These are phyloP conservation scores for Fennellomyces sp. DNA, from an alignment of 371 early-diverging fungal species.

Conservation along the genomic window DNA sequence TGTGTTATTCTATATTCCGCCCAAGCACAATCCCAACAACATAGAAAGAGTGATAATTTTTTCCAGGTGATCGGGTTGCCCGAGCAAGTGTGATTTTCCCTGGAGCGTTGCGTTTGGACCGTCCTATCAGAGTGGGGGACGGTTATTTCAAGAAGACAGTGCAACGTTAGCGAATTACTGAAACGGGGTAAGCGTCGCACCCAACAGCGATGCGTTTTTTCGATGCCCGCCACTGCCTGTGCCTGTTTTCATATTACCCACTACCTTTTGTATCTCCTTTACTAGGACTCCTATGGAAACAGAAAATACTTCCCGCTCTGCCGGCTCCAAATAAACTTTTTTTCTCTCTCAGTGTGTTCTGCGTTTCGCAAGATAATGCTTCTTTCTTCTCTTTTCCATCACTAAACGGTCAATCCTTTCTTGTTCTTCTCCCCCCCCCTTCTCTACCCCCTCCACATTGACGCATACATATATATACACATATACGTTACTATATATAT, in stretches of 20 bases:
- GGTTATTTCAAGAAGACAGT: background rate
- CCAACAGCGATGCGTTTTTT: too few relatives aligned
- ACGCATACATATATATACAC: background rate
- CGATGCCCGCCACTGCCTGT: background rate
- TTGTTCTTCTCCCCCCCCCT: background rate
- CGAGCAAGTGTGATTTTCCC: background rate
- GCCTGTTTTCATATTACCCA: background rate
- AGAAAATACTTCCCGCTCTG: background rate
- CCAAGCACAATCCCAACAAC: background rate
- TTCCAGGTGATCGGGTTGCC: constrained; percentile 1
- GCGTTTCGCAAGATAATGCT: background rate
- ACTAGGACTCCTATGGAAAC: background rate
- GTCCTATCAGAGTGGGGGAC: too few relatives aligned
- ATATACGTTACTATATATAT: background rate
- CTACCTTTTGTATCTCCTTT: background rate
- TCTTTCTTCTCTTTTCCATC: constrained; percentile 2
- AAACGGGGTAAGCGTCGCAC: background rate
- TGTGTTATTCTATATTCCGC: constrained; percentile 1
- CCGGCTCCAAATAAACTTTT: constrained; percentile 3
- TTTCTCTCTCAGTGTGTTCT: background rate
- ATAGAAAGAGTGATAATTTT: background rate
- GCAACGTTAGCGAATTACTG: background rate
- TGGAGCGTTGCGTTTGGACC: too few relatives aligned
- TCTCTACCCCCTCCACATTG: background rate
- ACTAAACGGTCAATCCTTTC: background rate